Evolutionary conservation across 2,329 filamentous ascomycete species (phyloP).

Genomic region (Aquanectria penicillioides): DNA sequence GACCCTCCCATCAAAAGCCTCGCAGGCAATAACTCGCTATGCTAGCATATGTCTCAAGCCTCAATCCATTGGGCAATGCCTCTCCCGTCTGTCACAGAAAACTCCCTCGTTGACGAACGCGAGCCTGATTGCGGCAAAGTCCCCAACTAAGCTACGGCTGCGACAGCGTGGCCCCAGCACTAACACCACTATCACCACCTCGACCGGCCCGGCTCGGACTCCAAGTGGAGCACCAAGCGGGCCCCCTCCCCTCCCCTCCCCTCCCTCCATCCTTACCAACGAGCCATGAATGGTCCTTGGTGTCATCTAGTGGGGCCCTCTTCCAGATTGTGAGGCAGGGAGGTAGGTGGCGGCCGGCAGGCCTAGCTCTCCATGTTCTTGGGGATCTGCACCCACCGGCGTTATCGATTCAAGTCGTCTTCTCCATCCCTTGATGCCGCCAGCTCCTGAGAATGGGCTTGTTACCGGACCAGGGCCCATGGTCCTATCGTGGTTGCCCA

Average conservation of each 20-base stretch:
- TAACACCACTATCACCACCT: conserved; percentile 28
- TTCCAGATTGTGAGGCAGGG: conserved; percentile 24
- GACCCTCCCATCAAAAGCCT: not conserved
- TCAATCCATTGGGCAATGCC: conserved; percentile 26
- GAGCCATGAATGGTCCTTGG: conserved; percentile 16
- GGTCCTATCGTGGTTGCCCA: not conserved
- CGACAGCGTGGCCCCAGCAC: conserved; percentile 30
- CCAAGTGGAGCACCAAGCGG: conserved; percentile 40
- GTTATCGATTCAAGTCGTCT: conserved; percentile 26
- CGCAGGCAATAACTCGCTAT: not conserved
- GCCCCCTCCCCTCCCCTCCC: too few species aligned
- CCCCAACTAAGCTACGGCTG: conserved; percentile 21
- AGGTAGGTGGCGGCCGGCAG: conserved; percentile 21
- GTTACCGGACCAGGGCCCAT: not conserved
- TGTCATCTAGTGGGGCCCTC: conserved; percentile 22
- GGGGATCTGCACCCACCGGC: conserved; percentile 25
- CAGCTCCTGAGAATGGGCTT: too few species aligned
- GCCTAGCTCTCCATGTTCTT: conserved; percentile 26
- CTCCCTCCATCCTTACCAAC: conserved; percentile 18
- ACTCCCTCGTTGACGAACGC: conserved; percentile 7
- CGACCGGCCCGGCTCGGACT: conserved; percentile 42
- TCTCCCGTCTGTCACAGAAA: conserved; percentile 20
- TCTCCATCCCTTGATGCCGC: conserved; percentile 19
- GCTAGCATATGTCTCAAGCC: conserved; percentile 20
- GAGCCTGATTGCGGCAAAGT: conserved; percentile 32